These are phyloP conservation scores for Fusarium cyanostomum DNA, from an alignment of 2,329 filamentous ascomycete genomes.

Conservation along the genomic window DNA sequence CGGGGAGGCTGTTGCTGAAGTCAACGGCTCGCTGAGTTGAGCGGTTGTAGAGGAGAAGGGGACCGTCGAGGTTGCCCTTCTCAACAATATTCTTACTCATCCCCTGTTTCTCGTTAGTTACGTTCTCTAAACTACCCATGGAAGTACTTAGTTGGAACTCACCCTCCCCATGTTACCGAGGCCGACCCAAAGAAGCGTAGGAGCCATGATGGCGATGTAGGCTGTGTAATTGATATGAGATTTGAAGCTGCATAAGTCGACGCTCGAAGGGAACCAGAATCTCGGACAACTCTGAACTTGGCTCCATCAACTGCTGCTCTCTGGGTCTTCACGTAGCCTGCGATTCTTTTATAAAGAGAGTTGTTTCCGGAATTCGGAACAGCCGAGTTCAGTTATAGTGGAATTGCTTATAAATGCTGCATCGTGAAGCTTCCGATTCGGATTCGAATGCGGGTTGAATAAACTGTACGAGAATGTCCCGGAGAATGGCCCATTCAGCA, in stretches of 20 bases:
- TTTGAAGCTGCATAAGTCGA: neutral
- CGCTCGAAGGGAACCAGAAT: neutral
- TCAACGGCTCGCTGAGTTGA: slow-evolving; percentile 72
- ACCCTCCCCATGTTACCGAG: slow-evolving; percentile 89
- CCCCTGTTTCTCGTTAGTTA: slow-evolving; percentile 60
- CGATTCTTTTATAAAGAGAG: too few relatives aligned
- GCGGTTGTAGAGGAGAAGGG: slow-evolving; percentile 84
- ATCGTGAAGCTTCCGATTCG: too few relatives aligned
- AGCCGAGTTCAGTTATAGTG: too few relatives aligned
- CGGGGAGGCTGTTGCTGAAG: slow-evolving; percentile 67
- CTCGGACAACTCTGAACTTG: neutral
- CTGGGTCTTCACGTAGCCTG: too few relatives aligned
- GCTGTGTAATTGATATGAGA: neutral
- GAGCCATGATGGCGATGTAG: slow-evolving; percentile 55
- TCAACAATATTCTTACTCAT: slow-evolving; percentile 86
- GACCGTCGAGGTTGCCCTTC: slow-evolving; percentile 76
- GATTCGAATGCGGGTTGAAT: too few relatives aligned
- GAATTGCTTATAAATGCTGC: too few relatives aligned
- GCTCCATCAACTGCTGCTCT: neutral
- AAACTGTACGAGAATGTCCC: too few relatives aligned
- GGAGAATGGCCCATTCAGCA: too few relatives aligned
- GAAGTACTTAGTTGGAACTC: slow-evolving; percentile 45
- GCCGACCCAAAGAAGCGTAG: slow-evolving; percentile 79
- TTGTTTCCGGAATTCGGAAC: too few relatives aligned
- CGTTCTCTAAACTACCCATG: neutral